Percentiles rank a stretch among this genome's conserved stretches.
phyloP scores from a whole-genome alignment of 2,329 filamentous ascomycete genomes.

The Parafenestella ontariensis region DNA sequence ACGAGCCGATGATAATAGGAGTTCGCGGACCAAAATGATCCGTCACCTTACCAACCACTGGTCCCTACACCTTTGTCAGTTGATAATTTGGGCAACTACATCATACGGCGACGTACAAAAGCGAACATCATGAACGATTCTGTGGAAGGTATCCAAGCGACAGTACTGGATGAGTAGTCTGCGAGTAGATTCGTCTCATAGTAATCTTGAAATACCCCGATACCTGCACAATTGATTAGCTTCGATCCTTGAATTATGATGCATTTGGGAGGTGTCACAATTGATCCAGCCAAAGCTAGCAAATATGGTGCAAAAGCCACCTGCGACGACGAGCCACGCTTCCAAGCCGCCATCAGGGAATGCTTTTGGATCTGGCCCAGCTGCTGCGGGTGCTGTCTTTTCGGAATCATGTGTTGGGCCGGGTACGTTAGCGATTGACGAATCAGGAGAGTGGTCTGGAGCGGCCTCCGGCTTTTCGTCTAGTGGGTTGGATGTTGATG shows the following conservation, averaged over 20 bases:
- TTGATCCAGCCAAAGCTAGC: conserved; percentile 44
- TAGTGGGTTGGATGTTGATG: too few relatives aligned
- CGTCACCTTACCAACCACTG: conserved; percentile 16
- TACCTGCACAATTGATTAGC: conserved; percentile 17
- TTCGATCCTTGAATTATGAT: not conserved
- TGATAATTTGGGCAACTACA: not conserved
- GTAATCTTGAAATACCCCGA: conserved; percentile 50
- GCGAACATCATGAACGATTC: conserved; percentile 53
- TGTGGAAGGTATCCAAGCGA: conserved; percentile 51
- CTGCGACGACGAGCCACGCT: conserved; percentile 46
- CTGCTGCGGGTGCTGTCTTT: not conserved
- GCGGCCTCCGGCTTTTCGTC: too few relatives aligned
- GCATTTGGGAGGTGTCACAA: conserved; percentile 4
- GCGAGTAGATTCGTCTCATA: conserved; percentile 44
- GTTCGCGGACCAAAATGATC: conserved; percentile 54
- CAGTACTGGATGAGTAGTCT: conserved; percentile 32
- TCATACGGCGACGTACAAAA: conserved; percentile 46
- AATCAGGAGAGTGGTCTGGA: too few relatives aligned
- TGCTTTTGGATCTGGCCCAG: conserved; percentile 1
- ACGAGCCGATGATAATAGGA: conserved; percentile 28
- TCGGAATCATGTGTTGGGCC: not conserved
- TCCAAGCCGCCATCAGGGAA: conserved; percentile 39
- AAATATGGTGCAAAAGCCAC: conserved; percentile 41
- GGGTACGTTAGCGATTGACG: too few relatives aligned
- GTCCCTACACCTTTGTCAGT: conserved; percentile 44